These are phyloP conservation scores for Eustoma russellianum DNA, from an alignment of 257 asterid species.

Conservation along the genomic window DNA sequence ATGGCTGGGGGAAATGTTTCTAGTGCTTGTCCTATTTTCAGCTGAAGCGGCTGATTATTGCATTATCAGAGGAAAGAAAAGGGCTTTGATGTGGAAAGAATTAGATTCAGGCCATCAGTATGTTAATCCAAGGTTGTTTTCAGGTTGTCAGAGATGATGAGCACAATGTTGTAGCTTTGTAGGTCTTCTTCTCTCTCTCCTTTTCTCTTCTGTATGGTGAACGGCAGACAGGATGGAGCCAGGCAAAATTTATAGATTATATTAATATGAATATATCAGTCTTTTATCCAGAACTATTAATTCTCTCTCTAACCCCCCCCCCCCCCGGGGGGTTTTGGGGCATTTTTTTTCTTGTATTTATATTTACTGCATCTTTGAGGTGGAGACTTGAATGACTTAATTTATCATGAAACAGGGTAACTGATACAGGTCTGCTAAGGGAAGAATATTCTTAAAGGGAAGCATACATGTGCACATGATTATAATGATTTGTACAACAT, in stretches of 20 bases:
- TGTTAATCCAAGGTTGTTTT: conserved; percentile 33
- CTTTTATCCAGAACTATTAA: conserved; percentile 10
- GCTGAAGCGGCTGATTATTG: conserved; percentile 1
- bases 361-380: conserved; percentile 9
- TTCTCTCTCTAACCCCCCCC: too few relatives aligned
- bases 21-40: conserved; percentile 7
- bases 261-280: conserved; percentile 16
- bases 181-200: conserved; percentile 8
- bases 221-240: conserved; percentile 89
- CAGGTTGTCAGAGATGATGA: conserved; percentile 36
- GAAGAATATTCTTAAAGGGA: conserved; percentile 12
- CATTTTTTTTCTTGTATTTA: neutral
- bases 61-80: conserved; percentile 4
- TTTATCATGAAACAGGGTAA: too few relatives aligned
- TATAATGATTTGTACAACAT: conserved; percentile 14
- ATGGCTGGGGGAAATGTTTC: conserved; percentile 7
- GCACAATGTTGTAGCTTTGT: conserved; percentile 30
- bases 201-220: conserved; percentile 36
- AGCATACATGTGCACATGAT: conserved; percentile 9
- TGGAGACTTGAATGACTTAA: conserved; percentile 17
- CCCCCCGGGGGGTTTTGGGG: conserved; percentile 1
- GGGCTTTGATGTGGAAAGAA: conserved; percentile 22
- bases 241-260: conserved; percentile 39
- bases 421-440: conserved; percentile 19
- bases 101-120: conserved; percentile 22